Evolutionary conservation across 2,329 filamentous ascomycete species (phyloP).

Genomic region (Davidsoniella eucalypti): DNA sequence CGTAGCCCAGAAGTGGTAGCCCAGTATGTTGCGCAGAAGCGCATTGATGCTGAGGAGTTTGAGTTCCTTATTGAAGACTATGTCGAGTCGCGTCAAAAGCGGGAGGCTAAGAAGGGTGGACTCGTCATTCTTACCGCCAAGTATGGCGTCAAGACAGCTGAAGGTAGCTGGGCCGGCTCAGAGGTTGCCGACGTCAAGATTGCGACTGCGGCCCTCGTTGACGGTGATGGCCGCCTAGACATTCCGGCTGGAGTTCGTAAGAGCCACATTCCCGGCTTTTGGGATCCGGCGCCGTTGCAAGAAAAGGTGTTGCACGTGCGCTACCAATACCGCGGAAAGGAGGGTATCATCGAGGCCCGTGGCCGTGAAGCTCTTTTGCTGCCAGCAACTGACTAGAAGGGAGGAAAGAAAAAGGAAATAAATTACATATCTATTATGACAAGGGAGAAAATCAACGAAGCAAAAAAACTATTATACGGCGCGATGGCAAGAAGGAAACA

Average conservation of each 20-base stretch:
- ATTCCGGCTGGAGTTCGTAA: conserved; percentile 28
- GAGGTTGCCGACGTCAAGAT: conserved; percentile 34
- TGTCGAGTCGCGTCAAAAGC: conserved; percentile 24
- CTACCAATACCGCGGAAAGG: conserved; percentile 21
- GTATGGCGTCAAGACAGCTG: conserved; percentile 24
- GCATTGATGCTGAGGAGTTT: conserved; percentile 29
- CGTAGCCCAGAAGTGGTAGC: neutral
- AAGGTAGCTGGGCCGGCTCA: conserved; percentile 20
- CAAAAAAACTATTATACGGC: neutral
- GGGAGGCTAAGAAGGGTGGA: conserved; percentile 21
- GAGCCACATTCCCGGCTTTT: conserved; percentile 31
- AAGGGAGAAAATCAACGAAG: neutral
- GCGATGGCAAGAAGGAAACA: too few species aligned
- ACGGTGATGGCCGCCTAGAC: conserved; percentile 20
- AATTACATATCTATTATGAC: neutral
- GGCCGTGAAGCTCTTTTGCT: conserved; percentile 21
- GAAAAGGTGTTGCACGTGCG: conserved; percentile 30
- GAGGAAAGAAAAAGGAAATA: neutral
- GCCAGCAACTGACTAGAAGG: neutral
- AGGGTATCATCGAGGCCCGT: conserved; percentile 20
- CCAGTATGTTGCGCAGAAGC: conserved; percentile 19
- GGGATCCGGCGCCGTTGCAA: conserved; percentile 29
- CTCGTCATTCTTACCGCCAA: conserved; percentile 34
- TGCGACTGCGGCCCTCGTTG: conserved; percentile 29
- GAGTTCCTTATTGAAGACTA: conserved; percentile 26